These are phyloP conservation scores for Cyphellophora europaea DNA, from an alignment of 2,329 filamentous ascomycete genomes.

Conservation along the genomic window DNA sequence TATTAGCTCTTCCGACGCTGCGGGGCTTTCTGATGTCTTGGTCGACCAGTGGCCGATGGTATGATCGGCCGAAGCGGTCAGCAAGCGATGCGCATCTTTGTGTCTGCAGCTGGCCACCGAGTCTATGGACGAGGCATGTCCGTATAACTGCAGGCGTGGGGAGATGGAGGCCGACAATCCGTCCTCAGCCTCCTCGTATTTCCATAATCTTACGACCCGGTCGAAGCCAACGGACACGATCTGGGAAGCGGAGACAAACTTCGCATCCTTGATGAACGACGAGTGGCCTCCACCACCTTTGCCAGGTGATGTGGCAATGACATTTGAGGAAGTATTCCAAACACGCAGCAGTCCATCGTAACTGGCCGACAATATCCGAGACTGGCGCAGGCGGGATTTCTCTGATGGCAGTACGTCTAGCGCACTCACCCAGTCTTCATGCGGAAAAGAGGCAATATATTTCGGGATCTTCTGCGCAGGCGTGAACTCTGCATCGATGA, in stretches of 20 bases:
- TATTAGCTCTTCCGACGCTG: conserved; percentile 57
- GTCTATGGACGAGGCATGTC: conserved; percentile 67
- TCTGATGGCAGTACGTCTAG: conserved; percentile 68
- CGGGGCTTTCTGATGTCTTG: conserved; percentile 64
- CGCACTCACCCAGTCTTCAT: conserved; percentile 92
- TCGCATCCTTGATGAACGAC: conserved; percentile 69
- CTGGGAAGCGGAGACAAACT: conserved; percentile 68
- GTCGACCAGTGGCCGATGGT: conserved; percentile 82
- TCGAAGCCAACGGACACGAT: conserved; percentile 79
- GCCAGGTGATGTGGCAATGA: conserved; percentile 66
- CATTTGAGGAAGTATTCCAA: conserved; percentile 81
- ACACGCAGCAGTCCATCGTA: conserved; percentile 84
- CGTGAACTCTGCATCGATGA: conserved; percentile 83
- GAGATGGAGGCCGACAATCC: conserved; percentile 54
- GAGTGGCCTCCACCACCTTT: conserved; percentile 62
- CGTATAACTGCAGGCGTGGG: conserved; percentile 72
- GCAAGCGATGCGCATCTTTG: conserved; percentile 61
- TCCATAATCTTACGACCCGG: conserved; percentile 80
- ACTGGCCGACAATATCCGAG: conserved; percentile 78
- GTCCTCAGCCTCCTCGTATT: conserved; percentile 61
- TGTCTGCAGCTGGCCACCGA: conserved; percentile 57
- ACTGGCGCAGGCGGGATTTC: conserved; percentile 42
- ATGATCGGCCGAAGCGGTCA: conserved; percentile 79
- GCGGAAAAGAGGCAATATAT: conserved; percentile 85
- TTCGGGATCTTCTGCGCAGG: conserved; percentile 81